Evolutionary conservation across 2,329 filamentous ascomycete species (phyloP).

Genomic region (Immersiporthe knoxdaviesiana): DNA sequence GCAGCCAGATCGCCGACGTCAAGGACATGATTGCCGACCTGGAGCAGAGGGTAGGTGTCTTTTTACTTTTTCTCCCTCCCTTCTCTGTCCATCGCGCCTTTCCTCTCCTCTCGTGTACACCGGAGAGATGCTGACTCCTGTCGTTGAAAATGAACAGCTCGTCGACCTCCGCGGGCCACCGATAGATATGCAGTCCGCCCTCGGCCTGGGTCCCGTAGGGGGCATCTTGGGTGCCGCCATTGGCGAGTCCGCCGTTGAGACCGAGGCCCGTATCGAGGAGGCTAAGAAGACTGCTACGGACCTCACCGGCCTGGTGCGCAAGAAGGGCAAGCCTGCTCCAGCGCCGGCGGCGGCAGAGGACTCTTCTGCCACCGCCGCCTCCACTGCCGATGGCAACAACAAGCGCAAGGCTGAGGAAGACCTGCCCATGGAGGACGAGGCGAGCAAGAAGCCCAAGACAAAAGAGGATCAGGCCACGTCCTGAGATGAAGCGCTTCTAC

Average conservation of each 20-base stretch:
- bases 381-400: slow-evolving; percentile 49
- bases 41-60: slow-evolving; percentile 66
- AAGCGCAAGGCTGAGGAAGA: slow-evolving; percentile 49
- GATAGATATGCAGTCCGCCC: slow-evolving; percentile 58
- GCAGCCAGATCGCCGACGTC: slow-evolving; percentile 69
- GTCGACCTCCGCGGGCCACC: slow-evolving; percentile 69
- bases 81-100: neutral
- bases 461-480: slow-evolving; percentile 31
- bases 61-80: no score
- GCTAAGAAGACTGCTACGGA: slow-evolving; percentile 76
- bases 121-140: neutral
- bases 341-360: slow-evolving; percentile 29
- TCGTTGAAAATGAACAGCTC: slow-evolving; percentile 50
- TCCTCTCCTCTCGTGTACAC: neutral
- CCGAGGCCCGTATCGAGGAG: slow-evolving; percentile 68
- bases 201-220: slow-evolving; percentile 55
- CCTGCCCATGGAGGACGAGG: slow-evolving; percentile 37
- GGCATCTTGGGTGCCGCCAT: slow-evolving; percentile 67
- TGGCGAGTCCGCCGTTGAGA: slow-evolving; percentile 63
- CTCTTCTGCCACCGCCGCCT: neutral
- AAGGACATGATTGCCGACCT: slow-evolving; percentile 80
- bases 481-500: neutral
- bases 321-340: slow-evolving; percentile 51
- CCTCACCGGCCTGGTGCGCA: slow-evolving; percentile 73
- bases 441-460: slow-evolving; percentile 43